A percentile compares a stretch with the other conserved stretches of the same genome.
Evolutionary conservation across 352 stramenopile species (phyloP).

Genomic region (Globisporangium mamillatum): DNA sequence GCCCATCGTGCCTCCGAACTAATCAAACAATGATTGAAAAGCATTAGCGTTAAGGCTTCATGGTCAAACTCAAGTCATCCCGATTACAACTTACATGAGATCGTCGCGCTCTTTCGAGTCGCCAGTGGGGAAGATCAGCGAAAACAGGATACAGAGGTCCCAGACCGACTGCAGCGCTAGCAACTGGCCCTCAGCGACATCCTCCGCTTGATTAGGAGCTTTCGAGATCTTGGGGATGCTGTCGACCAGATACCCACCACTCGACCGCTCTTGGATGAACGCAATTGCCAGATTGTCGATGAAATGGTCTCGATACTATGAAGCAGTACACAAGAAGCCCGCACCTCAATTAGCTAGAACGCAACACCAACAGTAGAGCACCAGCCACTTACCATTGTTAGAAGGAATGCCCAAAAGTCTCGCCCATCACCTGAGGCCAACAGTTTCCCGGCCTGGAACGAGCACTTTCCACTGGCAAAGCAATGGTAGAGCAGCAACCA

Average conservation of each 20-base stretch:
- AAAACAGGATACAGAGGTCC: constrained; percentile 23
- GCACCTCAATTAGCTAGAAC: constrained; percentile 1
- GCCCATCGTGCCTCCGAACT: constrained; percentile 40
- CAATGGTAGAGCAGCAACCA: constrained; percentile 55
- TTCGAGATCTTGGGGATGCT: constrained; percentile 19
- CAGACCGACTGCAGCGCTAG: constrained; percentile 22
- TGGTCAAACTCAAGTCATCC: neutral
- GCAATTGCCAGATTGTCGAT: constrained; percentile 36
- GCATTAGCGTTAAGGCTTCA: neutral
- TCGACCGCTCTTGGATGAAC: constrained; percentile 38
- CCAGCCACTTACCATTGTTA: constrained; percentile 30
- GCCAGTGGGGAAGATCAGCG: neutral
- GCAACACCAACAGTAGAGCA: neutral
- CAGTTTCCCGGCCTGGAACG: constrained; percentile 21
- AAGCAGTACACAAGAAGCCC: neutral
- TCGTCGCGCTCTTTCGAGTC: constrained; percentile 2
- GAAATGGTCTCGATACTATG: constrained; percentile 25
- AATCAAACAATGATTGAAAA: neutral
- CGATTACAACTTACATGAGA: constrained; percentile 6
- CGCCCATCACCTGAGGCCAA: constrained; percentile 24
- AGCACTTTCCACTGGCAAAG: constrained; percentile 25
- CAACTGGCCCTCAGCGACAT: constrained; percentile 20
- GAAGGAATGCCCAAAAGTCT: constrained; percentile 56
- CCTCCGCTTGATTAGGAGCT: constrained; percentile 1
- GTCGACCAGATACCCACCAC: constrained; percentile 37